These are phyloP conservation scores for Solanum dulcamara DNA, from an alignment of 257 asterid species.

Conservation along the genomic window DNA sequence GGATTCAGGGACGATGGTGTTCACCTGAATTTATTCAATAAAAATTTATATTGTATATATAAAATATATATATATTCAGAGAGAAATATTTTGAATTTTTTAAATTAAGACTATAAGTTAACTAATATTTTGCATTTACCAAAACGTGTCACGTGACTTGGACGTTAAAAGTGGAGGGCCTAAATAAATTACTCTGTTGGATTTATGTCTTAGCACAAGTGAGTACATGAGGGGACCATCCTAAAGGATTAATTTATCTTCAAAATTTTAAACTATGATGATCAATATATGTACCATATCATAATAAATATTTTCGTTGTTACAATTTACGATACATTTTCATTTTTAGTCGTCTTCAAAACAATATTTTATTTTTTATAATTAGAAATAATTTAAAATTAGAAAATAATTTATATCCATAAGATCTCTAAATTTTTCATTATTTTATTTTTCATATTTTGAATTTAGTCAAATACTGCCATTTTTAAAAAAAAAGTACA, in stretches of 20 bases:
- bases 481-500: too few relatives aligned
- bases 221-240: not conserved
- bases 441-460: not conserved
- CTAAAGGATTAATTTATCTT: not conserved
- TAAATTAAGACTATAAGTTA: not conserved
- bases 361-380: not conserved
- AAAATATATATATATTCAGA: not conserved
- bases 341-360: not conserved
- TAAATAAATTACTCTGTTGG: not conserved
- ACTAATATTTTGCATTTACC: not conserved
- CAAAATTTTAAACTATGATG: not conserved
- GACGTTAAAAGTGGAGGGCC: constrained; percentile 15
- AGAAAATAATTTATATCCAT: too few relatives aligned
- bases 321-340: not conserved
- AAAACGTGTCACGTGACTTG: constrained; percentile 24
- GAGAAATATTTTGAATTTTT: not conserved
- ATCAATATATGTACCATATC: not conserved
- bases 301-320: fast-evolving
- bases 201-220: not conserved
- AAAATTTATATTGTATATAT: not conserved
- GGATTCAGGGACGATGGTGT: not conserved
- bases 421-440: too few relatives aligned
- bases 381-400: not conserved
- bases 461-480: not conserved
- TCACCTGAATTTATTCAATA: not conserved